Conservation (phyloP, 257 asterid genomes). For the Solanum gandarillasii region DNA sequence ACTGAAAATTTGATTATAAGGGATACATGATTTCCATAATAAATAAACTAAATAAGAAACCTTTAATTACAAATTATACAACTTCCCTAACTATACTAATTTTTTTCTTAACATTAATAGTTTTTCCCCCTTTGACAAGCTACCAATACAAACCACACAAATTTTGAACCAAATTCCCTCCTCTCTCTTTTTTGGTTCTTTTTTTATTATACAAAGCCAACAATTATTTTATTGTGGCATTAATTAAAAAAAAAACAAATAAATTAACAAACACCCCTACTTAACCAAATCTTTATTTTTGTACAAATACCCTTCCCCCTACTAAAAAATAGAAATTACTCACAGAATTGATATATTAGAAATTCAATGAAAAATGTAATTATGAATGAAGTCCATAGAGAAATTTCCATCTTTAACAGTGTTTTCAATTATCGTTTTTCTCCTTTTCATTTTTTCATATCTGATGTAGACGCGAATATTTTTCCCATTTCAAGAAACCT, state of each 20-base stretch:
- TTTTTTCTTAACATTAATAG: not conserved
- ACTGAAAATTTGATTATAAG: not conserved
- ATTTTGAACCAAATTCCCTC: not conserved
- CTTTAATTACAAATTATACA: not conserved
- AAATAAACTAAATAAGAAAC: not conserved
- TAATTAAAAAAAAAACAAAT: not conserved
- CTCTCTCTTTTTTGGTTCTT: not conserved
- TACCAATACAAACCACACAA: conserved; percentile 21
- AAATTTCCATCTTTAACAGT: not conserved
- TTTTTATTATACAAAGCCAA: conserved; percentile 8
- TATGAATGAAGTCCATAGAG: not conserved
- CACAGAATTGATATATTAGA: not conserved
- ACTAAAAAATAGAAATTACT: not conserved
- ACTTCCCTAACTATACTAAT: not conserved
- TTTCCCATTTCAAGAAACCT: conserved; percentile 34
- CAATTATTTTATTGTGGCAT: conserved; percentile 10
- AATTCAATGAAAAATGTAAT: not conserved
- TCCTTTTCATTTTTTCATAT: conserved; percentile 33
- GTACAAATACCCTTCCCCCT: not conserved
- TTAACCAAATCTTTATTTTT: not conserved
- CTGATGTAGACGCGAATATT: conserved; percentile 6
- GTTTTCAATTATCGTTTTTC: not conserved
- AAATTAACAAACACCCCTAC: not conserved
- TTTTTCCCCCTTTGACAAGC: not conserved
- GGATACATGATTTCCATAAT: not conserved